Evolutionary conservation across 2,329 filamentous ascomycete species (phyloP).

Genomic region (Lachnellula cervina): DNA sequence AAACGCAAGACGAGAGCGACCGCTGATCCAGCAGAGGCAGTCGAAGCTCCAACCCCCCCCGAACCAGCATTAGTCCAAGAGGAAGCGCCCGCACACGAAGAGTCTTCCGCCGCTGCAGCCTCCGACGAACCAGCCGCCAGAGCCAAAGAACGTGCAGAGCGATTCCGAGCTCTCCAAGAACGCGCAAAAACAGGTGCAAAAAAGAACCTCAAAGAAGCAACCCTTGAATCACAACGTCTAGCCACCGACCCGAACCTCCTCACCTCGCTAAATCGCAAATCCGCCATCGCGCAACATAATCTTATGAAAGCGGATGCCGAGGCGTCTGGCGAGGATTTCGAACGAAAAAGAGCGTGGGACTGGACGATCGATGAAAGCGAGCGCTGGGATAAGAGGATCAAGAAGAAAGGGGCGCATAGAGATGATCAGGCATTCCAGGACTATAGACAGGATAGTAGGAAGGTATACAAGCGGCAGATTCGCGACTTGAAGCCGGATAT

Average conservation of each 20-base stretch:
- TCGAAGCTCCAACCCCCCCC: constrained; percentile 1
- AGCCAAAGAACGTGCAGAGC: constrained; percentile 64
- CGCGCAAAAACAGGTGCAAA: constrained; percentile 68
- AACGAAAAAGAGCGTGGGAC: constrained; percentile 97
- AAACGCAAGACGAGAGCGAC: constrained; percentile 40
- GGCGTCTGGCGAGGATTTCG: constrained; percentile 83
- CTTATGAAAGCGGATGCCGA: constrained; percentile 88
- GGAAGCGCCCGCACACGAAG: constrained; percentile 13
- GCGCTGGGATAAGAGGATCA: constrained; percentile 84
- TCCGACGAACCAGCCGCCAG: constrained; percentile 38
- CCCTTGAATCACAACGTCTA: constrained; percentile 74
- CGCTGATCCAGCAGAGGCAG: constrained; percentile 15
- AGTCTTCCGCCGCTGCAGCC: constrained; percentile 15
- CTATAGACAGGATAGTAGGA: constrained; percentile 80
- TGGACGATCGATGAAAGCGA: constrained; percentile 96
- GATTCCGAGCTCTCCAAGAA: constrained; percentile 83
- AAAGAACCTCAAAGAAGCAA: constrained; percentile 78
- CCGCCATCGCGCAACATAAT: constrained; percentile 85
- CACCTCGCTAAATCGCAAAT: constrained; percentile 73
- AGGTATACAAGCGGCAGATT: constrained; percentile 90
- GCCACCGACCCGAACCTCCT: constrained; percentile 74
- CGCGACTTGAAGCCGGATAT: constrained; percentile 70
- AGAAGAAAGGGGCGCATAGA: constrained; percentile 75
- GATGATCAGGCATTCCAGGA: constrained; percentile 89
- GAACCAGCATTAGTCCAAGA: neutral